These are phyloP conservation scores for Globisporangium mamillatum DNA, from an alignment of 352 stramenopile species.

Conservation along the genomic window DNA sequence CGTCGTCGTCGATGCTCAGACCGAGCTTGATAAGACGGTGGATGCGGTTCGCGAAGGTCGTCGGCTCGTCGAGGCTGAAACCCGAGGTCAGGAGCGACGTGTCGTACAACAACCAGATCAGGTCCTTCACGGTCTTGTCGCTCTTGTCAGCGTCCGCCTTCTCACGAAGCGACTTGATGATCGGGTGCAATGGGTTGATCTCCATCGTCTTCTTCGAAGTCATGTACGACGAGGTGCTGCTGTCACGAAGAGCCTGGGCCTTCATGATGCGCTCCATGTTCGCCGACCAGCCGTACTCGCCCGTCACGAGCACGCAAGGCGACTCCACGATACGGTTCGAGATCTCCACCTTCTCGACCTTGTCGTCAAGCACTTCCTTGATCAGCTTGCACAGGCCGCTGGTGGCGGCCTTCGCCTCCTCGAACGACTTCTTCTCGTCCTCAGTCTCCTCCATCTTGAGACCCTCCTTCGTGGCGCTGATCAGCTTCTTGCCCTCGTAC, in stretches of 20 bases:
- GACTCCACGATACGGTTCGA: slow-evolving; percentile 99
- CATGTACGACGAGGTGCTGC: slow-evolving; percentile 98
- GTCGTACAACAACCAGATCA: slow-evolving; percentile 99
- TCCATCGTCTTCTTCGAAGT: slow-evolving; percentile 99
- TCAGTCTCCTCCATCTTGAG: slow-evolving; percentile 95
- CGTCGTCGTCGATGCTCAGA: slow-evolving; percentile 98
- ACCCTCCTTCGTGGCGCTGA: slow-evolving; percentile 97
- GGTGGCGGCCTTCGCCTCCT: slow-evolving; percentile 98
- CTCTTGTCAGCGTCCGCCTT: slow-evolving; percentile 98
- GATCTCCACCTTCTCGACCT: slow-evolving; percentile 99
- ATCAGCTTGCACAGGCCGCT: slow-evolving; percentile 99
- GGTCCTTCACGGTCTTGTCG: slow-evolving; percentile 99
- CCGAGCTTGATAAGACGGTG: slow-evolving; percentile 99
- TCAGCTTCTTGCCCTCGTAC: slow-evolving; percentile 99
- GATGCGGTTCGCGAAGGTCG: slow-evolving; percentile 98
- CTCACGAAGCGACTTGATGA: slow-evolving; percentile 97
- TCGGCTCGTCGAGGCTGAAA: slow-evolving; percentile 98
- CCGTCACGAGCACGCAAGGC: slow-evolving; percentile 98
- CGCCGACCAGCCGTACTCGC: slow-evolving; percentile 99
- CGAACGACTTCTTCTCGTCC: slow-evolving; percentile 98
- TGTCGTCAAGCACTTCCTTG: slow-evolving; percentile 99
- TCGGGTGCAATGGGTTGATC: slow-evolving; percentile 99
- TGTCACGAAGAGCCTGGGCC: slow-evolving; percentile 98
- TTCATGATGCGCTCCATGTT: slow-evolving; percentile 99
- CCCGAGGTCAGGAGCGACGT: slow-evolving; percentile 98